Percentiles rank a stretch among this genome's conserved stretches.
These are phyloP conservation scores for Ciborinia camelliae DNA, from an alignment of 2,329 filamentous ascomycete genomes.

Conservation along the genomic window DNA sequence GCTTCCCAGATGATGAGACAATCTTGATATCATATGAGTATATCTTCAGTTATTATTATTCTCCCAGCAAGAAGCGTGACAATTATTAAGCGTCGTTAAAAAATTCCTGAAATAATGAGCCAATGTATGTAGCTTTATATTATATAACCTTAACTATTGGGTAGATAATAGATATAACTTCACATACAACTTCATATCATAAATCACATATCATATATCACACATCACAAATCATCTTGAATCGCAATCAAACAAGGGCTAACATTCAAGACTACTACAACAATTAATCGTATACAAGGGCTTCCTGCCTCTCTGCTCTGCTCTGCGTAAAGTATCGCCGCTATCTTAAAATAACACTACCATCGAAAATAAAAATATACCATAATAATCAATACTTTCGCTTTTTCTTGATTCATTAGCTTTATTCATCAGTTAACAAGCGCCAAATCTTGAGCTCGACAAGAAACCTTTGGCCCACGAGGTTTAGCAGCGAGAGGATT, in stretches of 20 bases:
- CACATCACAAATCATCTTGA: neutral
- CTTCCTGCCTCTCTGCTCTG: slow-evolving; percentile 7
- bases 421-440: neutral
- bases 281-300: slow-evolving; percentile 10
- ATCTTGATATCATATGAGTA: no score
- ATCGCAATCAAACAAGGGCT: neutral
- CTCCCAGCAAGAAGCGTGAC: neutral
- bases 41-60: neutral
- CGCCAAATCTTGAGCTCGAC: neutral
- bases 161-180: neutral
- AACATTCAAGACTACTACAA: slow-evolving; percentile 16
- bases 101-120: no score
- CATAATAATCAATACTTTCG: slow-evolving; percentile 11
- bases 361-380: neutral
- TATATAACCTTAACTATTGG: no score
- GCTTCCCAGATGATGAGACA: no score
- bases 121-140: no score
- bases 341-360: slow-evolving; percentile 13
- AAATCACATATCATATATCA: neutral
- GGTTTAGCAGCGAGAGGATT: neutral
- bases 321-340: neutral
- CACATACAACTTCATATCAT: neutral
- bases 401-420: slow-evolving; percentile 3
- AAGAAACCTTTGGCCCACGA: neutral
- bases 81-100: no score